Conservation (phyloP, 176 grass and related monocot genomes). For the Rhynchospora tenuis region DNA sequence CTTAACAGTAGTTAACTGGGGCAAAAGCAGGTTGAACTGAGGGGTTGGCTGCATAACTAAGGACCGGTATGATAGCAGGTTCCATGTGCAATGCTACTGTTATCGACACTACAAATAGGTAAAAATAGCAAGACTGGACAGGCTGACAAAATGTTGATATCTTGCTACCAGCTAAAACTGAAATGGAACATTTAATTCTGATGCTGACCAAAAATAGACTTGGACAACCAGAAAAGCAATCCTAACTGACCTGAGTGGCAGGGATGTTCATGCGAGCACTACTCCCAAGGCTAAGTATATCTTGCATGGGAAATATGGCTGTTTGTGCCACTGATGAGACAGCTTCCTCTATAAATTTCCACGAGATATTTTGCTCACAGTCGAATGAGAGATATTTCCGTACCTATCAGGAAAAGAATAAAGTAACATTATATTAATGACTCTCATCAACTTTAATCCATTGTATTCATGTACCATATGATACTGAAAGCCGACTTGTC, state of each 20-base stretch:
- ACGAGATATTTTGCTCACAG: conserved; percentile 42
- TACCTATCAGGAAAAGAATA: conserved; percentile 41
- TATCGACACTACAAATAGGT: neutral
- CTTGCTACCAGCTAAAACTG: neutral
- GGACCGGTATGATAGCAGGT: neutral
- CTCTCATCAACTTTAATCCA: neutral
- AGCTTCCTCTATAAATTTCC: conserved; percentile 52
- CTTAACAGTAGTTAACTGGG: too few relatives aligned
- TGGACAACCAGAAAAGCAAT: neutral
- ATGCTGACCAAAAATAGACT: neutral
- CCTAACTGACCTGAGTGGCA: conserved; percentile 59
- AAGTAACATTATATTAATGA: neutral
- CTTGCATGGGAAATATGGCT: conserved; percentile 70
- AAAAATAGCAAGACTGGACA: neutral
- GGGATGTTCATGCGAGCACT: conserved; percentile 84
- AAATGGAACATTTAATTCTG: neutral
- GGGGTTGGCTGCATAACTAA: too few relatives aligned
- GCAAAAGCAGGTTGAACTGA: too few relatives aligned
- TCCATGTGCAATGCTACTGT: neutral
- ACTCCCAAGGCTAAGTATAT: conserved; percentile 69
- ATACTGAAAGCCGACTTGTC: neutral
- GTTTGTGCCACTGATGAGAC: conserved; percentile 74
- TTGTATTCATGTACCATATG: neutral
- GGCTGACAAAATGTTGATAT: neutral
- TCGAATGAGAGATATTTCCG: conserved; percentile 45